These are phyloP conservation scores for Dichomitus squalens DNA, from an alignment of 1,284 basidiomycete genomes.

Conservation along the genomic window DNA sequence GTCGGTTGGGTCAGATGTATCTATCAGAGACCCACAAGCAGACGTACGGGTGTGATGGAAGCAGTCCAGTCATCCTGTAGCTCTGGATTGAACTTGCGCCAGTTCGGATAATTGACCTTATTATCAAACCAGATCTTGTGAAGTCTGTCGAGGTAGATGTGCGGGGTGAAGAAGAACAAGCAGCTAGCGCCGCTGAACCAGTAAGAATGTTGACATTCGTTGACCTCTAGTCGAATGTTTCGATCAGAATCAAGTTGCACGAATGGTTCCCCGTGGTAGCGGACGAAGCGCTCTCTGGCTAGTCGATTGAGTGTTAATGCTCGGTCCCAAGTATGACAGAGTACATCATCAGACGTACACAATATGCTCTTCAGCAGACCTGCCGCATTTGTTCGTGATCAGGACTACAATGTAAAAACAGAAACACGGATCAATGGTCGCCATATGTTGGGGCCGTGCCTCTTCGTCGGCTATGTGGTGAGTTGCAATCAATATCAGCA, in stretches of 20 bases:
- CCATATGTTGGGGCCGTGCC: background rate
- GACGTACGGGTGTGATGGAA: conserved; percentile 32
- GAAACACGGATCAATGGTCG: no score
- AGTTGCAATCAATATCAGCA: background rate
- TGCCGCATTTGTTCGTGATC: background rate
- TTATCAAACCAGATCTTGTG: conserved; percentile 29
- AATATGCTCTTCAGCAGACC: background rate
- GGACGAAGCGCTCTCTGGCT: conserved; percentile 19
- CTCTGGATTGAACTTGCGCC: conserved; percentile 27
- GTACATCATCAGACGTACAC: no score
- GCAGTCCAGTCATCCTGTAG: conserved; percentile 31
- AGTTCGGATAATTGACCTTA: conserved; percentile 27
- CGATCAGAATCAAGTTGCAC: conserved; percentile 25
- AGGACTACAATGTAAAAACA: no score
- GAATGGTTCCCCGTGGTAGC: conserved; percentile 26
- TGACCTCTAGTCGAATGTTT: conserved; percentile 10
- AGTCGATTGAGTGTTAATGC: no score
- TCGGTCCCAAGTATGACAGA: no score
- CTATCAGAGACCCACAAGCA: no score
- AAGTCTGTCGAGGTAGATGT: conserved; percentile 25
- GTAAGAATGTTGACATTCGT: conserved; percentile 9
- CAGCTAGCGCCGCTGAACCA: conserved; percentile 25
- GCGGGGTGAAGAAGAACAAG: conserved; percentile 28
- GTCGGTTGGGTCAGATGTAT: background rate
- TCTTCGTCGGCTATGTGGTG: no score